A percentile compares a stretch with the other conserved stretches of the same genome.
These are phyloP conservation scores for Pyrenochaeta sp. DNA, from an alignment of 2,329 filamentous ascomycete species.

Conservation along the genomic window DNA sequence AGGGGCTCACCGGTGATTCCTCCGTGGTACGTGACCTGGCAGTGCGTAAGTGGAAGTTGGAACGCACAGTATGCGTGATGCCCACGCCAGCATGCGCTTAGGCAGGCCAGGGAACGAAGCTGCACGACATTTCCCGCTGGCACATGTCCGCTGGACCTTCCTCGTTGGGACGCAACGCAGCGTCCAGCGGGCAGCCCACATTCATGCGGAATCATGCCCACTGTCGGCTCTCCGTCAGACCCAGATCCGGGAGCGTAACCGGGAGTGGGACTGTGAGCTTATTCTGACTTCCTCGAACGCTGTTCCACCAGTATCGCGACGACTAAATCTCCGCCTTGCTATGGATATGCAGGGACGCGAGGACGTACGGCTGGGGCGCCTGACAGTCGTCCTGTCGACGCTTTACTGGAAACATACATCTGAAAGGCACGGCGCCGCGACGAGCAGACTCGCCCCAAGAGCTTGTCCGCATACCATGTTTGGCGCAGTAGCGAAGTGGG, in stretches of 20 bases:
- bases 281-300: conserved; percentile 34
- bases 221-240: conserved; percentile 29
- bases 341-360: background rate
- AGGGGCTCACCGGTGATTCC: conserved; percentile 10
- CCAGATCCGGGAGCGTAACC: conserved; percentile 36
- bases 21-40: conserved; percentile 3
- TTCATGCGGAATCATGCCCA: conserved; percentile 19
- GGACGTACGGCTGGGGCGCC: background rate
- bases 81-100: conserved; percentile 15
- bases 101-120: conserved; percentile 16
- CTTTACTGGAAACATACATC: conserved; percentile 1
- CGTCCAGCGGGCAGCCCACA: conserved; percentile 32
- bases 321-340: background rate
- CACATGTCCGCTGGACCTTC: conserved; percentile 32
- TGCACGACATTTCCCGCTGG: conserved; percentile 36
- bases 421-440: conserved; percentile 6
- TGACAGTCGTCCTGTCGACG: conserved; percentile 5
- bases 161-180: conserved; percentile 25
- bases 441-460: background rate
- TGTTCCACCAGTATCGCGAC: background rate
- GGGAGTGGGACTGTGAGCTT: conserved; percentile 44
- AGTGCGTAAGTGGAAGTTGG: conserved; percentile 22
- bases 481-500: conserved; percentile 8
- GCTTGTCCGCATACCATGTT: background rate
- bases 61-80: conserved; percentile 21